A percentile compares a stretch with the other conserved stretches of the same genome.
Evolutionary conservation across 108 stramenopile genomes (phyloP).

Genomic region (Fistulifera solaris): DNA sequence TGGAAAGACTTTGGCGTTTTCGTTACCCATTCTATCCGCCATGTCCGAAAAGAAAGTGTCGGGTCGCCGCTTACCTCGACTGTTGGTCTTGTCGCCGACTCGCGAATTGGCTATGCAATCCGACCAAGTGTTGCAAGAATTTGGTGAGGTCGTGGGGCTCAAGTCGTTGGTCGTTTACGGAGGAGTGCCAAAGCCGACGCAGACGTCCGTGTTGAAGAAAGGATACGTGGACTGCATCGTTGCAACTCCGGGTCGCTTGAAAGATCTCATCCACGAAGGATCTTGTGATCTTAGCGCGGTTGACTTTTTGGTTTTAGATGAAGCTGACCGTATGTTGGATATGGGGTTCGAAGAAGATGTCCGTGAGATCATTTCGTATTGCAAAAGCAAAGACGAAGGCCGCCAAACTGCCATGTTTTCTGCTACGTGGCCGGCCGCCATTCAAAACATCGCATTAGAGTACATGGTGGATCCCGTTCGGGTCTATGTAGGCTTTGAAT

Average conservation of each 20-base stretch:
- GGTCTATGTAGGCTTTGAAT: constrained; percentile 81
- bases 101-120: constrained; percentile 98
- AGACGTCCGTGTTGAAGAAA: constrained; percentile 56
- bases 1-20: constrained; percentile 96
- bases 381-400: constrained; percentile 37
- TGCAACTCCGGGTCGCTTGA: constrained; percentile 94
- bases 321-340: constrained; percentile 99
- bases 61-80: constrained; percentile 53
- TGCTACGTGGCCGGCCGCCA: constrained; percentile 95
- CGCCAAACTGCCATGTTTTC: constrained; percentile 97
- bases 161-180: constrained; percentile 87
- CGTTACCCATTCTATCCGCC: constrained; percentile 80
- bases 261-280: constrained; percentile 89
- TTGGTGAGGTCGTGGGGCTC: constrained; percentile 65
- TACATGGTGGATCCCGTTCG: constrained; percentile 81
- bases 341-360: constrained; percentile 77
- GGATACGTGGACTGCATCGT: constrained; percentile 82
- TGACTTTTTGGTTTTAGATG: constrained; percentile 87
- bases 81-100: constrained; percentile 96
- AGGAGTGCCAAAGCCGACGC: constrained; percentile 91
- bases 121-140: constrained; percentile 85
- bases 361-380: constrained; percentile 62
- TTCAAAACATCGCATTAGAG: constrained; percentile 86
- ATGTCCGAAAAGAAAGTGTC: constrained; percentile 37
- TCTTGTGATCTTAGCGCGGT: constrained; percentile 69